Evolutionary conservation across 805 yeast genomes (phyloP), one percentile per base, ranked within the genome.

Genomic region (Barnettozyma californica): DNA sequence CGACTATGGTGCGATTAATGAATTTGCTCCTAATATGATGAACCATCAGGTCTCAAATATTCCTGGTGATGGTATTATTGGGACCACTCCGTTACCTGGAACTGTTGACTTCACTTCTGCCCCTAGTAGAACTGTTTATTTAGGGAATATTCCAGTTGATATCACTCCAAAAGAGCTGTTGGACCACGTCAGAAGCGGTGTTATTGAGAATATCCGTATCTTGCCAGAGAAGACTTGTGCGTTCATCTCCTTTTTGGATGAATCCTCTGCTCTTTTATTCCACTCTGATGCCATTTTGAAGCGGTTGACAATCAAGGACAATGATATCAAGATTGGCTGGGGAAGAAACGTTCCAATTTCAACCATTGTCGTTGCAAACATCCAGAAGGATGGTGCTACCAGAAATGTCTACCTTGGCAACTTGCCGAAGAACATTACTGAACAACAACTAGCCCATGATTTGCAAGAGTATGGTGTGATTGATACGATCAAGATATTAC

Each of bases 241-340:
- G 2, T 88, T 88, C 63, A 77, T 92, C 38, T 85, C 96, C 5
- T 92, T 94, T 65, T 73, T 92, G 49, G 96, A 90, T 65, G 92
- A 85, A 64, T 83, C 87, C 55, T 78, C 94, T 27, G 97, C 98
- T 0, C 73, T 89, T 51, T 78, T 89, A 55, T 94, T 94, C 70
- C 97, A 90, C 67, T 87, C 96, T 1, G 97, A 91, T 69, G 95
- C 96, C 36, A 84, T 87, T 44, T 74, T 92, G 63, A 89, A 88
- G 63, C 80, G 91, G 63, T 73, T 91, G 53, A 80, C 84, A 38
- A 85, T 94, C 51, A 81, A 80, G 56, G 90, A 88, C 41, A 81
- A 84, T 55, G 95, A 87, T 59, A 80, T 91, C 49, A 80, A 89
- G 61, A 78, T 92, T 51, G 96, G 97, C 11, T 94, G 98, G 98